Percentiles rank a stretch among this genome's conserved stretches.
Conservation (phyloP, 75 land plant genomes). For the Cryptomeria japonica region DNA sequence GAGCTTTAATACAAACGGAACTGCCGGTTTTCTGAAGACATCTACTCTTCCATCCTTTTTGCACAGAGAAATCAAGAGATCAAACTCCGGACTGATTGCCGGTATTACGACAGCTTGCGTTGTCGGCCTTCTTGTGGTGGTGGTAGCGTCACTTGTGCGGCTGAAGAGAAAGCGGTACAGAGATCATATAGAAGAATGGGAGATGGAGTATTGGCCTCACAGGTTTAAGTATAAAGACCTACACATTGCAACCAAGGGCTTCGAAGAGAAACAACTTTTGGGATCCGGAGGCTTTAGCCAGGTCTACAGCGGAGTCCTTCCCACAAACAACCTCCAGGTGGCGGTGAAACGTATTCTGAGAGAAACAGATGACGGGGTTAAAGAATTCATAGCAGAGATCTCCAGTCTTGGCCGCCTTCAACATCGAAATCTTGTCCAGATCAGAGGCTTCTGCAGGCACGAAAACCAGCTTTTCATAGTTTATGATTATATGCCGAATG, state of each 20-base stretch:
- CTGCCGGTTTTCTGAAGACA: background rate
- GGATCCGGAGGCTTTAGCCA: constrained; percentile 56
- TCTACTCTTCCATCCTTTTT: background rate
- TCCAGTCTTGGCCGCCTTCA: constrained; percentile 52
- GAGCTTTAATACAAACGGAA: background rate
- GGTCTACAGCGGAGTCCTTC: constrained; percentile 46
- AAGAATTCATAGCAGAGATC: constrained; percentile 66
- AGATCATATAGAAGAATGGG: constrained; percentile 39
- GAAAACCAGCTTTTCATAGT: constrained; percentile 35
- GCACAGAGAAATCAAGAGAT: background rate
- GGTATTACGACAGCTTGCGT: background rate
- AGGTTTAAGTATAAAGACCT: constrained; percentile 49
- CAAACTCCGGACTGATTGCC: background rate
- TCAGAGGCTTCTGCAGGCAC: constrained; percentile 57
- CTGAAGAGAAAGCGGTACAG: background rate
- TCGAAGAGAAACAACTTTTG: constrained; percentile 30
- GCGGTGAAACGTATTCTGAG: constrained; percentile 55
- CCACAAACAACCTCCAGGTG: constrained; percentile 6
- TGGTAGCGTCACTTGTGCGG: background rate
- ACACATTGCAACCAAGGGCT: constrained; percentile 41
- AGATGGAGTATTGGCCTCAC: constrained; percentile 34
- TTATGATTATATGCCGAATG: constrained; percentile 56
- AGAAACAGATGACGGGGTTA: constrained; percentile 59
- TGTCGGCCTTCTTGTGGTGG: background rate
- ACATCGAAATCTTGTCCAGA: constrained; percentile 62